These are phyloP conservation scores for Fraxinus anomala DNA, from an alignment of 257 asterid genomes.

Conservation along the genomic window DNA sequence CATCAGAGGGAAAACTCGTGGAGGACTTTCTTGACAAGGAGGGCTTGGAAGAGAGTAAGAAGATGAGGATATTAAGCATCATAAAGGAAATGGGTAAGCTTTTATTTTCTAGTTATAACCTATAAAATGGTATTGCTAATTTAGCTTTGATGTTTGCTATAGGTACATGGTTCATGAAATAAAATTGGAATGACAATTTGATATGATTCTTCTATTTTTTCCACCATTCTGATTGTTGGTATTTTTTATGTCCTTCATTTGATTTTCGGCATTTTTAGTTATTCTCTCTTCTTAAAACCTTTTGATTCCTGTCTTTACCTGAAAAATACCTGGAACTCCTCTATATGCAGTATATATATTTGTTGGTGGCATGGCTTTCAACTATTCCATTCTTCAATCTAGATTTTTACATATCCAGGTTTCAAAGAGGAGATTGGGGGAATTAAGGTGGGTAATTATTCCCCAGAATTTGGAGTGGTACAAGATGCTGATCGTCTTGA, in stretches of 20 bases:
- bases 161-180: not conserved
- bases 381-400: not conserved
- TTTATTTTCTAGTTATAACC: not conserved
- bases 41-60: constrained; percentile 59
- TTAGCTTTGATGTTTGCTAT: not conserved
- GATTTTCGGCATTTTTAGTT: constrained; percentile 1
- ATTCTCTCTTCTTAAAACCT: not conserved
- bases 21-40: constrained; percentile 80
- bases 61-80: constrained; percentile 55
- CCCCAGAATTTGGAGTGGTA: constrained; percentile 79
- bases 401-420: constrained; percentile 44
- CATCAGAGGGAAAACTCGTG: constrained; percentile 72
- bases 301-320: not conserved
- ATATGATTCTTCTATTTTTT: not conserved
- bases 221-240: not conserved
- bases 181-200: not conserved
- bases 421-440: constrained; percentile 83
- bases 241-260: not conserved
- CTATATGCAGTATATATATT: not conserved
- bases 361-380: not conserved
- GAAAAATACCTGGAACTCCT: constrained; percentile 5
- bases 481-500: constrained; percentile 99
- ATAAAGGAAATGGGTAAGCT: constrained; percentile 81
- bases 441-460: constrained; percentile 33
- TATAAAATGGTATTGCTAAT: not conserved